Conservation (phyloP, 108 stramenopile genomes). For the Seminavis robusta region DNA sequence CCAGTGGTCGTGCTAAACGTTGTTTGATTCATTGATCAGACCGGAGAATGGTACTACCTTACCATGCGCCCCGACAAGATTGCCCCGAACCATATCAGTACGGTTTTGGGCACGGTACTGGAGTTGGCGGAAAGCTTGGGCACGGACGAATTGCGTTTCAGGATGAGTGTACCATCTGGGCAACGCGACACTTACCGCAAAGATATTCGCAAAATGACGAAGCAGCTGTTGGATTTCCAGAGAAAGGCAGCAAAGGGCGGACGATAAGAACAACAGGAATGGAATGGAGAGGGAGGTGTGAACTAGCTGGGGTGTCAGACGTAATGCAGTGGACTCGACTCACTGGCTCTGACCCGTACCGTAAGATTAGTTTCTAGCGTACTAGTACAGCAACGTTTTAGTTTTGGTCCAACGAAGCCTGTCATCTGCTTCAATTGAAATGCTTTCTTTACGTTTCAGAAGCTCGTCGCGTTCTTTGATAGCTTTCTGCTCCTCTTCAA, state of each 20-base stretch:
- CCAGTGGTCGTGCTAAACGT: too few relatives aligned
- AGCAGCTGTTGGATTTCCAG: slow-evolving; percentile 74
- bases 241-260: too few relatives aligned
- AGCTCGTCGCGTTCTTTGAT: slow-evolving; percentile 45
- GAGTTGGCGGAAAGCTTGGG: slow-evolving; percentile 83
- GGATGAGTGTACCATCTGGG: slow-evolving; percentile 78
- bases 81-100: slow-evolving; percentile 81
- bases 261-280: too few relatives aligned
- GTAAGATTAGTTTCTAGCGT: too few relatives aligned
- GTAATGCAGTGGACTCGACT: too few relatives aligned
- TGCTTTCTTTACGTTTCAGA: slow-evolving; percentile 31
- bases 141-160: slow-evolving; percentile 82
- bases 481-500: slow-evolving; percentile 50
- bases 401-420: too few relatives aligned
- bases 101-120: slow-evolving; percentile 80
- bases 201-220: slow-evolving; percentile 71
- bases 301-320: too few relatives aligned
- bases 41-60: slow-evolving; percentile 90
- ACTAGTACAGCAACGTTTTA: too few relatives aligned
- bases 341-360: too few relatives aligned
- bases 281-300: too few relatives aligned
- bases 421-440: too few relatives aligned
- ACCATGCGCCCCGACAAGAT: slow-evolving; percentile 88
- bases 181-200: slow-evolving; percentile 79
- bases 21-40: too few relatives aligned